Conservation (phyloP, 2,329 filamentous ascomycete species). For the Arthrobotrys entomopaga region DNA sequence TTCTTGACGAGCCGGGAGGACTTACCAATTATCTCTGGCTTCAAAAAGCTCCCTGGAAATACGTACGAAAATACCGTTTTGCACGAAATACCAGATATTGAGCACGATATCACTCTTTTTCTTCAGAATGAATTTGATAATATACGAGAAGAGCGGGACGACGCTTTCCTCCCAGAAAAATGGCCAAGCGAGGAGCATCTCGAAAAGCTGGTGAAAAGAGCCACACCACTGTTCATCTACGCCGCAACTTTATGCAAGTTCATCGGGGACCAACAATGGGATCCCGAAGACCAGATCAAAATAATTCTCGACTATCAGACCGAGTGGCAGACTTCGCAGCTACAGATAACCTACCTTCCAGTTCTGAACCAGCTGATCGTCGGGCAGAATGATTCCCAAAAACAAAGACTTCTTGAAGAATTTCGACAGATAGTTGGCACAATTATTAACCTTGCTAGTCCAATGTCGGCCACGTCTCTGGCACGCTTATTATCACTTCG, state of each 20-base stretch:
- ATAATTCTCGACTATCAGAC: not conserved
- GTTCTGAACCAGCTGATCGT: constrained; percentile 17
- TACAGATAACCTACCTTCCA: constrained; percentile 24
- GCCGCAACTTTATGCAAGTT: constrained; percentile 59
- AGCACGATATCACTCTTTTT: constrained; percentile 15
- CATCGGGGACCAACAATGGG: constrained; percentile 41
- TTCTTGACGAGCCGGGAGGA: constrained; percentile 32
- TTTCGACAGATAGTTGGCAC: constrained; percentile 32
- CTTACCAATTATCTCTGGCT: not conserved
- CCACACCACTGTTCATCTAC: constrained; percentile 59
- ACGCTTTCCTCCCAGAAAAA: constrained; percentile 20
- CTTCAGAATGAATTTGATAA: constrained; percentile 6
- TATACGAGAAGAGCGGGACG: constrained; percentile 11
- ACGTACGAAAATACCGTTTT: constrained; percentile 9
- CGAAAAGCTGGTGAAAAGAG: constrained; percentile 53
- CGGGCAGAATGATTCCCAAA: not conserved
- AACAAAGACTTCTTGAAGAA: constrained; percentile 7
- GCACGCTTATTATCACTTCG: constrained; percentile 18
- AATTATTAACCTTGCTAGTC: constrained; percentile 27
- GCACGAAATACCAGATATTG: constrained; percentile 9
- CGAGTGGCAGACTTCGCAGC: constrained; percentile 9
- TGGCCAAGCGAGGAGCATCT: constrained; percentile 56
- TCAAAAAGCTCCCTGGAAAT: not conserved
- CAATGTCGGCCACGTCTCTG: constrained; percentile 14
- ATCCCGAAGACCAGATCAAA: constrained; percentile 34